Base-by-base conservation (phyloP, 257 asterid species). In the Dorcoceras hygrometricum region DNA sequence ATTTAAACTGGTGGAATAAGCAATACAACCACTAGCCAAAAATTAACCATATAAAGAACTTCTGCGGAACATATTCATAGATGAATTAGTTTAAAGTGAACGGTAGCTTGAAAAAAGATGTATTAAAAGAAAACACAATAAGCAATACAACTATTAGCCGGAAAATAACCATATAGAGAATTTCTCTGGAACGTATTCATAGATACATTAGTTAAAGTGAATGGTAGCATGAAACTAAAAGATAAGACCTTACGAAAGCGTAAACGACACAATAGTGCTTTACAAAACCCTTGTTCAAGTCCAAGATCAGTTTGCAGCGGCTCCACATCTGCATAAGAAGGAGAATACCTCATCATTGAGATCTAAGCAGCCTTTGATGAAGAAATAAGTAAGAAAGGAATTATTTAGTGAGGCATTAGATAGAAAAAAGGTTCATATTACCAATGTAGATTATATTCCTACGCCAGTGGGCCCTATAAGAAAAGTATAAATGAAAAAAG, bases 231-330 rank as follows among this genome's bases (percentile, higher is more conserved):
- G 64, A 68, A 12, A 74, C 80, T 87, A 82, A 70, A 75, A 79
- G 82, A 77, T 82, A 81, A 87, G 97, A 94, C 99, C 99, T 94
- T 94, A 94, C 99, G 99, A 86, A 94, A 90, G 80, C 99, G 99
- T 83, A 90, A 86, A 77, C 97, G 99, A 87, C 96, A 88, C 72
- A 90, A 75, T 76, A 90, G 73, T 67, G 99, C 86, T 81, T 78
- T 86, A 88, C 97, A 94, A 63, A 82, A 80, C 66, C 99, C 99
- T 87, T 90, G 97, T 85, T 94, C 99, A 79, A 88, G 82, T 83
- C 88, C 89, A 10, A 76, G 82, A 76, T 84, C 81, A 70, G 74
- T 76, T 80, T 94, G 99, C 53, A 88, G 75, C 57, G 97, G 99
- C 78, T 94, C 99, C 26, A 87, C 57, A 83, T 93, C 98, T 93